Base-by-base conservation (phyloP, 108 stramenopile species). In the Conticribra guillardii region DNA sequence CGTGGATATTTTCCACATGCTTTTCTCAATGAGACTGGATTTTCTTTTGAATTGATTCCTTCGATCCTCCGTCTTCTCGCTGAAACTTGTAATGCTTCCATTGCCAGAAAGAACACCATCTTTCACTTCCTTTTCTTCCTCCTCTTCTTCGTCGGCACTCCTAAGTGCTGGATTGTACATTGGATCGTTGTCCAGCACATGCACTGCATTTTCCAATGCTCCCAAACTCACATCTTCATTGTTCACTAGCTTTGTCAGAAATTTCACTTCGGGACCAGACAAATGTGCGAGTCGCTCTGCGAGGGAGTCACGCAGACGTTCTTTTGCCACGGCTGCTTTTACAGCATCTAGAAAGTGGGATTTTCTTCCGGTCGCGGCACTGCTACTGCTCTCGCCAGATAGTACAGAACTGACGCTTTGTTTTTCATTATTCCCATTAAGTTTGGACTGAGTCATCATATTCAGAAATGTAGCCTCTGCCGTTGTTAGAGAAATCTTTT, bases 111-210 rank as follows among this genome's bases (percentile, higher is more conserved):
- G 24, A 1, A 5, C 21, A n/a, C 16, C 32, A 34, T 28, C 53
- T 18, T 46, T 49, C 0, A 21, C 3, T 37, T 69, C 56, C 18
- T 7, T 26, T 49, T 47, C 29, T 3, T 45, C 45, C 17, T 32
- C 28, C 1, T 26, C 64, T 9, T 26, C 7, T 11, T 2, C 26
- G 46, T 49, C 48, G 21, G 2, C 9, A 28, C 2, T 28, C 1
- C 2, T 54, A 52, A 69, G 34, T 8, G 46, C 19, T 26, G 67
- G 56, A 57, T 69, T 69, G 21, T 69, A 69, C 28, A 69, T 30
- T 1, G 67, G 67, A 47, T 69, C 56, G 27, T 56, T 69, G 31
- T 69, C 67, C 56, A 69, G 31, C 1, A 69, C 53, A 21, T 69
- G 33, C 21, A 57, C 24, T 14, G 67, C 67, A 58, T 57, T 56